phyloP scores from a whole-genome alignment of 306 rosid species.

The Vigna unguiculata region DNA sequence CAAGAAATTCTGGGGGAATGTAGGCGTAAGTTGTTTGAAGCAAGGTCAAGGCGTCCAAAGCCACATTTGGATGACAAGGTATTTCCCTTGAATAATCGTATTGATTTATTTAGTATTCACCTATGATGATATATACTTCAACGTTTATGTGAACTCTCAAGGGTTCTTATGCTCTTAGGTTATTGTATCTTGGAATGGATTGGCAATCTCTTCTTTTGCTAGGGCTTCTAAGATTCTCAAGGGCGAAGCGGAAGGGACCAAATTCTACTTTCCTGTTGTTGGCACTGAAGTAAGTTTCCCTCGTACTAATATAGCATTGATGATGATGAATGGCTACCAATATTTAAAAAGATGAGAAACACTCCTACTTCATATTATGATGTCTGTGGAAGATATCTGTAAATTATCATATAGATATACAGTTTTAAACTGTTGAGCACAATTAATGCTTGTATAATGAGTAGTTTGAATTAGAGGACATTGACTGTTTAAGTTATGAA shows the following conservation, averaged over 20 bases:
- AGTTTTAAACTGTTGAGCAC: slow-evolving; percentile 33
- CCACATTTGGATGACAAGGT: slow-evolving; percentile 98
- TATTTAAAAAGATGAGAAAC: slow-evolving; percentile 21
- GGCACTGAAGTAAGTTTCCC: slow-evolving; percentile 74
- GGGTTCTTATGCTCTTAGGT: slow-evolving; percentile 65
- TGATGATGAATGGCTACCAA: slow-evolving; percentile 24
- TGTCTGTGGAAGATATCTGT: slow-evolving; percentile 32
- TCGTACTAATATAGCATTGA: slow-evolving; percentile 27
- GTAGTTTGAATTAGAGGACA: slow-evolving; percentile 31
- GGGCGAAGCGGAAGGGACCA: slow-evolving; percentile 64
- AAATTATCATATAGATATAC: not conserved
- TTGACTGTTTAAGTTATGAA: slow-evolving; percentile 20
- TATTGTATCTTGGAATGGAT: slow-evolving; percentile 96
- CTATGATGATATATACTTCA: slow-evolving; percentile 24
- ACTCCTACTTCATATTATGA: slow-evolving; percentile 7
- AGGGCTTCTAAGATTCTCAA: slow-evolving; percentile 89
- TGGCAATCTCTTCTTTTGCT: slow-evolving; percentile 87
- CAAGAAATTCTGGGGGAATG: slow-evolving; percentile 74
- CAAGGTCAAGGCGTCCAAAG: slow-evolving; percentile 74
- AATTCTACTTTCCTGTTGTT: slow-evolving; percentile 79
- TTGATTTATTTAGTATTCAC: slow-evolving; percentile 1
- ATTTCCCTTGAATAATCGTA: slow-evolving; percentile 31
- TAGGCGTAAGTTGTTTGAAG: slow-evolving; percentile 76
- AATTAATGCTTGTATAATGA: slow-evolving; percentile 29
- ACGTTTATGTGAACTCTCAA: slow-evolving; percentile 37